A percentile compares a stretch with the other conserved stretches of the same genome.
Conservation (phyloP, 2,329 filamentous ascomycete species). For the Zymoseptoria passerinii region DNA sequence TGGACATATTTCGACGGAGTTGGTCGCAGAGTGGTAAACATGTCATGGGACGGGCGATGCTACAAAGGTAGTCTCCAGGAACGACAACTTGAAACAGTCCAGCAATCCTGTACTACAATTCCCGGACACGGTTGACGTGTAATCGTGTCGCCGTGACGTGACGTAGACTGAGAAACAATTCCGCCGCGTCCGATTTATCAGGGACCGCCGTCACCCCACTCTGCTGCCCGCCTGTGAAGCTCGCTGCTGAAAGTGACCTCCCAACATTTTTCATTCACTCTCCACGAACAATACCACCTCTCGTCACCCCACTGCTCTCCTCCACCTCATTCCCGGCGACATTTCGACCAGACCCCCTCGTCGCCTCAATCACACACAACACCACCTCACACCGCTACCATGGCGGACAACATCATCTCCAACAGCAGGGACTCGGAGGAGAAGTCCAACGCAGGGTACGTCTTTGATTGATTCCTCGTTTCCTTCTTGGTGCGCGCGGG, state of each 20-base stretch:
- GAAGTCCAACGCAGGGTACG: constrained; percentile 41
- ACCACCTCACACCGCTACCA: constrained; percentile 18
- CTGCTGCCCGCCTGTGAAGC: not conserved
- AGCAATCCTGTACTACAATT: not conserved
- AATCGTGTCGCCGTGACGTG: not conserved
- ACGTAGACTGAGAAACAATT: not conserved
- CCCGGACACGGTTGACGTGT: not conserved
- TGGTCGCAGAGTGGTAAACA: no score
- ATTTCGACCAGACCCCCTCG: not conserved
- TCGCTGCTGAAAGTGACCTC: not conserved
- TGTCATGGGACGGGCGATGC: not conserved
- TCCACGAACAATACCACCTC: not conserved
- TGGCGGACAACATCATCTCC: constrained; percentile 43
- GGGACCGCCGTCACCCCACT: not conserved
- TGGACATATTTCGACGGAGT: not conserved
- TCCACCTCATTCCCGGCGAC: not conserved
- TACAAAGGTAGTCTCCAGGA: not conserved
- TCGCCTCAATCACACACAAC: not conserved
- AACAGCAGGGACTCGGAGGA: constrained; percentile 29
- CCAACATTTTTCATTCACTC: constrained; percentile 1
- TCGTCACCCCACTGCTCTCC: not conserved
- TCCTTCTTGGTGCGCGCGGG: not conserved
- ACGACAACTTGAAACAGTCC: no score
- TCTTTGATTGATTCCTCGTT: constrained; percentile 4
- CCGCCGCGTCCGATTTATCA: not conserved